phyloP scores from a whole-genome alignment of 805 yeast species.

The Brettanomyces custersianus region DNA sequence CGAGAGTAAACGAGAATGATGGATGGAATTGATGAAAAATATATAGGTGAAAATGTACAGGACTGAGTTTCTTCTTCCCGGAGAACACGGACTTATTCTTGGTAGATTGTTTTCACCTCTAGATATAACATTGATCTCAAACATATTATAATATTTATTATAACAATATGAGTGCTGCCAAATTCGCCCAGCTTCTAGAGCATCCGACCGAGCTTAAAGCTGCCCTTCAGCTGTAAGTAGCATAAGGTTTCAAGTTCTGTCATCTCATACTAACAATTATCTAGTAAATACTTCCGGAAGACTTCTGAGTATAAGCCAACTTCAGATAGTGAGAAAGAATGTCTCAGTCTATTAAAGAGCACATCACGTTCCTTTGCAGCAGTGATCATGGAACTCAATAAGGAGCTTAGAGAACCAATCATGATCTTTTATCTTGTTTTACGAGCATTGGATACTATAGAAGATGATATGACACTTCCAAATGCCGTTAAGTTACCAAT shows the following conservation, averaged over 20 bases:
- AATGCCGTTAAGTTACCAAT: conserved; percentile 65
- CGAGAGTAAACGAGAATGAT: too few species aligned
- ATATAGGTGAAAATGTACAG: too few species aligned
- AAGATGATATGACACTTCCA: conserved; percentile 88
- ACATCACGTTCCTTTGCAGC: conserved; percentile 94
- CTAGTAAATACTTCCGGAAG: conserved; percentile 40
- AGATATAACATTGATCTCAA: too few species aligned
- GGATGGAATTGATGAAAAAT: too few species aligned
- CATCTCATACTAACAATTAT: conserved; percentile 2
- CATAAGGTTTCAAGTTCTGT: background rate
- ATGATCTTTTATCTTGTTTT: conserved; percentile 79
- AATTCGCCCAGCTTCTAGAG: conserved; percentile 42
- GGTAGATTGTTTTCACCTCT: too few species aligned
- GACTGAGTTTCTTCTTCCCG: too few species aligned
- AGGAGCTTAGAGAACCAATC: conserved; percentile 74
- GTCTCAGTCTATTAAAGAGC: conserved; percentile 54
- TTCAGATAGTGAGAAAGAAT: conserved; percentile 41
- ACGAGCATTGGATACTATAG: conserved; percentile 91
- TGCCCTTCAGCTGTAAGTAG: conserved; percentile 47
- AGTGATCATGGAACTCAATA: conserved; percentile 84
- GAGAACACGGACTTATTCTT: too few species aligned
- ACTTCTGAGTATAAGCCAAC: conserved; percentile 36
- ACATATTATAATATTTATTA: too few species aligned
- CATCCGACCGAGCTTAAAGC: conserved; percentile 73
- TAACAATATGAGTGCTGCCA: conserved; percentile 15